phyloP scores from a whole-genome alignment of 169 alveolate species.

The Cyclospora cayetanensis region DNA sequence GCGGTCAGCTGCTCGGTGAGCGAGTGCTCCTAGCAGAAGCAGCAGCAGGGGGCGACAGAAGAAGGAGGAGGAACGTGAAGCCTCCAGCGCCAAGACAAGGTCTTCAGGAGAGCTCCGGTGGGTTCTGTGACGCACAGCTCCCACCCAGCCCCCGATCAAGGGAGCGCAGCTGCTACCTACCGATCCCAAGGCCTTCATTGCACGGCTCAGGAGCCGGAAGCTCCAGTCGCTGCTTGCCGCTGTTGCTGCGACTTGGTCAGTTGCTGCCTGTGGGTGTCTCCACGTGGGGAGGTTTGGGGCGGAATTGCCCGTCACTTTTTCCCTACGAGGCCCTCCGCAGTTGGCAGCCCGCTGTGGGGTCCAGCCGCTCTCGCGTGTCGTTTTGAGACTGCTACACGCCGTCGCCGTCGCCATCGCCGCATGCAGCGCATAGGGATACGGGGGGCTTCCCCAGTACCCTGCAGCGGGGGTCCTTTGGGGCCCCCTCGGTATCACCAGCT shows the following conservation, averaged over 20 bases:
- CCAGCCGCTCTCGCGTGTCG: too few species aligned
- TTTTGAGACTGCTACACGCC: too few species aligned
- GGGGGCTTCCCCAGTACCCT: neutral
- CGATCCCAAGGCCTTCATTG: neutral
- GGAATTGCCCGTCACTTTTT: too few species aligned
- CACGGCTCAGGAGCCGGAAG: neutral
- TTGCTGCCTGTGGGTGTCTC: neutral
- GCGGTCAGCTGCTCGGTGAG: neutral
- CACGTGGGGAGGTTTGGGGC: too few species aligned
- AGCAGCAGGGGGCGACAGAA: slow-evolving; percentile 32
- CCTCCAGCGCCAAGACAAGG: neutral
- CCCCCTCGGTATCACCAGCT: too few species aligned
- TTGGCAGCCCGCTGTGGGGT: too few species aligned
- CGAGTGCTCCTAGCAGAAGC: neutral
- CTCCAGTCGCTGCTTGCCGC: neutral
- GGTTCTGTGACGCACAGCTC: neutral
- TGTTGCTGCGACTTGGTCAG: too few species aligned
- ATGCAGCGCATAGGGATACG: neutral
- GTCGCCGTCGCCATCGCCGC: too few species aligned
- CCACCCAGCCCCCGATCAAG: neutral
- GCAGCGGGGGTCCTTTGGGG: too few species aligned
- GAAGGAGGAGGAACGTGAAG: neutral
- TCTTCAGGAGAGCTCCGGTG: neutral
- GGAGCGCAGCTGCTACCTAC: neutral
- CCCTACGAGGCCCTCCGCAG: too few species aligned